Percentiles rank a stretch among this genome's conserved stretches.
phyloP scores from a whole-genome alignment of 176 grass and related monocot species.

The barley (Hordeum vulgare) region DNA sequence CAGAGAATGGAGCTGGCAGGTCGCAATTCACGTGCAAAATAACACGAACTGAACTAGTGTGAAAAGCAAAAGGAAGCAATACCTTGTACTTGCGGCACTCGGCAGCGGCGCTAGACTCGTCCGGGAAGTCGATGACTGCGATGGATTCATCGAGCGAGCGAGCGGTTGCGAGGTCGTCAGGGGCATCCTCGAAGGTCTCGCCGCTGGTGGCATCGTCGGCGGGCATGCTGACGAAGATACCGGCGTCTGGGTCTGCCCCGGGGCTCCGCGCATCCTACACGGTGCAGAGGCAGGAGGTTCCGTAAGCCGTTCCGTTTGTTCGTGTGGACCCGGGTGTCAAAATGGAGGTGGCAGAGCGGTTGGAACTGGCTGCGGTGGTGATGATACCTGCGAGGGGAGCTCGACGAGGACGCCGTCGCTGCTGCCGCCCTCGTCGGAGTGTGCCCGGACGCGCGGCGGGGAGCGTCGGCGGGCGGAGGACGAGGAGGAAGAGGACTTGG shows the following conservation, averaged over 20 bases:
- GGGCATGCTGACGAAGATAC: conserved; percentile 66
- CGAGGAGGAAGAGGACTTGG: conserved; percentile 48
- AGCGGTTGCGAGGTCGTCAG: conserved; percentile 49
- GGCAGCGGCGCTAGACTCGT: conserved; percentile 30
- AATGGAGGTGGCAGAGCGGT: neutral
- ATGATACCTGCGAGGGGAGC: conserved; percentile 58
- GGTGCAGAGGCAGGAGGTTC: neutral
- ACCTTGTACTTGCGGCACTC: conserved; percentile 91
- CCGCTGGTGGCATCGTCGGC: conserved; percentile 58
- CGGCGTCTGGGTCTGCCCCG: conserved; percentile 51
- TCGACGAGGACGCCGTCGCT: conserved; percentile 98
- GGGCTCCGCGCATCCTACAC: conserved; percentile 49
- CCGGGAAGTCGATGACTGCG: conserved; percentile 64
- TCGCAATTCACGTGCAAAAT: neutral
- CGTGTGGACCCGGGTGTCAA: neutral
- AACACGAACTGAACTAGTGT: neutral
- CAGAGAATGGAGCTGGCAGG: neutral
- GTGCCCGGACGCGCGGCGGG: conserved; percentile 35
- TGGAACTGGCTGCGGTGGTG: neutral
- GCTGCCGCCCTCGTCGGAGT: conserved; percentile 83
- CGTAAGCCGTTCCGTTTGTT: conserved; percentile 4
- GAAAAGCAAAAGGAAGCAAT: neutral
- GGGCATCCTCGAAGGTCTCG: conserved; percentile 91
- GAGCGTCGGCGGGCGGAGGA: conserved; percentile 27
- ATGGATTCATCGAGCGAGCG: conserved; percentile 72